phyloP scores from a whole-genome alignment of 225 moss, liverwort and hornwort species.

The Sphagnum contortum region DNA sequence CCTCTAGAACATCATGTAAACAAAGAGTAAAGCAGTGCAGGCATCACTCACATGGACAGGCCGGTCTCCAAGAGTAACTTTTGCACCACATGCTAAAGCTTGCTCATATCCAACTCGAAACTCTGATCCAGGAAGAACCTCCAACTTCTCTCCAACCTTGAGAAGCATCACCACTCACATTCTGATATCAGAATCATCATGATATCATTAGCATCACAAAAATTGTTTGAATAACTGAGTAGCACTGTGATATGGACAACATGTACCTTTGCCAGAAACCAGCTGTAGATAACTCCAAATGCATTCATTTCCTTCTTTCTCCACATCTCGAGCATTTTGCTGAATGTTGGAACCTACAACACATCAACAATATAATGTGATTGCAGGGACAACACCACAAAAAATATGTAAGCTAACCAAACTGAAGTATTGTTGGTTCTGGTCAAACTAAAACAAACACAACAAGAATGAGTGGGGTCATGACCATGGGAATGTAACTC shows the following conservation, averaged over 20 bases:
- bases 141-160: conserved; percentile 64
- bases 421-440: too few relatives aligned
- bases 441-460: too few relatives aligned
- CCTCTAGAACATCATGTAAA: conserved; percentile 1
- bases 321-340: conserved; percentile 44
- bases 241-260: too few relatives aligned
- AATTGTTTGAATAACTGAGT: too few relatives aligned
- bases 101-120: conserved; percentile 70
- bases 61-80: conserved; percentile 65
- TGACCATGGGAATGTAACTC: too few relatives aligned
- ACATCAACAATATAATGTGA: too few relatives aligned
- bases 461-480: too few relatives aligned
- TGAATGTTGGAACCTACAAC: conserved; percentile 53
- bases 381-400: too few relatives aligned
- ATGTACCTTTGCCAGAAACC: conserved; percentile 65
- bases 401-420: too few relatives aligned
- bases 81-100: conserved; percentile 50
- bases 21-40: not conserved
- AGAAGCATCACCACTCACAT: not conserved
- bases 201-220: too few relatives aligned
- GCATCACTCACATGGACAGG: conserved; percentile 47
- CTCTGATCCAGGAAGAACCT: conserved; percentile 65
- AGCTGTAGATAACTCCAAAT: conserved; percentile 52
- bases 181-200: too few relatives aligned
- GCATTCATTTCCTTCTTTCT: conserved; percentile 57